A percentile compares a stretch with the other conserved stretches of the same genome.
Evolutionary conservation across 176 grass and related monocot species (phyloP).

Genomic region (Aegilops tauschii): DNA sequence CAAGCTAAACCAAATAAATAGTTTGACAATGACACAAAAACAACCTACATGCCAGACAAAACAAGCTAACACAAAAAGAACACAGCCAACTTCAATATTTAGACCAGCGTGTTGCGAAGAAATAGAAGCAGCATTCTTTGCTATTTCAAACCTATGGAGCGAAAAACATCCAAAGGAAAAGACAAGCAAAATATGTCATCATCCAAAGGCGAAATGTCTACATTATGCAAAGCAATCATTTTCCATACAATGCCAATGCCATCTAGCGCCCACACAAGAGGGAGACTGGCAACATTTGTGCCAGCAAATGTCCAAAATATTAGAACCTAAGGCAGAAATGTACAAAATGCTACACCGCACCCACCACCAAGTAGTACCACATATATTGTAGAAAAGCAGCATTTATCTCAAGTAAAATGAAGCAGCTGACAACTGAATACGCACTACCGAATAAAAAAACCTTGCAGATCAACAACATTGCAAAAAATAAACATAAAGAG

Average conservation of each 20-base stretch:
- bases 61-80: neutral
- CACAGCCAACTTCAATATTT: neutral
- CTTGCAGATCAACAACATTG: slow-evolving; percentile 2
- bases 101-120: slow-evolving; percentile 7
- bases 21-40: neutral
- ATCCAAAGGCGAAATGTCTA: neutral
- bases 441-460: no score
- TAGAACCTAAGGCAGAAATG: neutral
- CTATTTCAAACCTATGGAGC: neutral
- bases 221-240: slow-evolving; percentile 27
- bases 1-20: slow-evolving; percentile 9
- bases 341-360: neutral
- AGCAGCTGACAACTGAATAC: neutral
- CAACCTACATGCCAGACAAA: neutral
- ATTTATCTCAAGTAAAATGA: neutral
- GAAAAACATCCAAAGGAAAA: slow-evolving; percentile 15
- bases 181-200: slow-evolving; percentile 16
- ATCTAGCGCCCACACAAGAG: slow-evolving; percentile 10
- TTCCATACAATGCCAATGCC: neutral
- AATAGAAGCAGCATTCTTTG: neutral
- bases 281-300: neutral
- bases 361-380: neutral
- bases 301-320: slow-evolving; percentile 18
- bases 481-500: neutral
- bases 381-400: slow-evolving; percentile 14